Evolutionary conservation across 345 rosid species (phyloP).

Genomic region (Citrus australasica): DNA sequence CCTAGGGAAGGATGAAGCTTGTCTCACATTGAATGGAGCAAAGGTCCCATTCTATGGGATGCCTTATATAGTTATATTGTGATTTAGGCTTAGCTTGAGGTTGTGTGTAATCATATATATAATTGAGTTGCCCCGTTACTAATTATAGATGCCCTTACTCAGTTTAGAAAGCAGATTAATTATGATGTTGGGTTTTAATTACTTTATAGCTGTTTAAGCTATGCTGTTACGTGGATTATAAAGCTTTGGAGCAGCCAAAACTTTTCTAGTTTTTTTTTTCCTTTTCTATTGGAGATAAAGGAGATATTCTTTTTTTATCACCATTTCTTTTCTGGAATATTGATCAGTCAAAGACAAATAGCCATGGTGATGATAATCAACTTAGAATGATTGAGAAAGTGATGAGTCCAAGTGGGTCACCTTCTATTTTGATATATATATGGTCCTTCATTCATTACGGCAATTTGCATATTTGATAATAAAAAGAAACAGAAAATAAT

Average conservation of each 20-base stretch:
- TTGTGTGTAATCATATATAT: background rate
- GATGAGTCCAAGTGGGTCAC: constrained; percentile 12
- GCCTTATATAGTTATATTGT: background rate
- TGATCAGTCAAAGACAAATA: constrained; percentile 20
- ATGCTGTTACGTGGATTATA: background rate
- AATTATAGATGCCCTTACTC: constrained; percentile 14
- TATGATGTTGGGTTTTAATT: background rate
- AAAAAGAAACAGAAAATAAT: too few relatives aligned
- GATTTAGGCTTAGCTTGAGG: background rate
- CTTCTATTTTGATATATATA: constrained; percentile 10
- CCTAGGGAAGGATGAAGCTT: background rate
- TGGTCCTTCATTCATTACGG: background rate
- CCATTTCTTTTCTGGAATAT: background rate
- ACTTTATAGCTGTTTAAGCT: background rate
- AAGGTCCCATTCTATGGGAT: constrained; percentile 23
- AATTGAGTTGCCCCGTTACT: background rate
- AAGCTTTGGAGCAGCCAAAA: background rate
- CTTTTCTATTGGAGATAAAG: background rate
- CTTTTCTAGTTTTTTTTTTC: background rate
- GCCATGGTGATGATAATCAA: constrained; percentile 6
- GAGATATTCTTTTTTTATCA: background rate
- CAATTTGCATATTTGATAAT: background rate
- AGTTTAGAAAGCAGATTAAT: constrained; percentile 10
- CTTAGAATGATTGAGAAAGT: constrained; percentile 18
- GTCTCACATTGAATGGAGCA: constrained; percentile 7